Conservation (phyloP, 2,329 filamentous ascomycete species). For the Raffaelea arxii region DNA sequence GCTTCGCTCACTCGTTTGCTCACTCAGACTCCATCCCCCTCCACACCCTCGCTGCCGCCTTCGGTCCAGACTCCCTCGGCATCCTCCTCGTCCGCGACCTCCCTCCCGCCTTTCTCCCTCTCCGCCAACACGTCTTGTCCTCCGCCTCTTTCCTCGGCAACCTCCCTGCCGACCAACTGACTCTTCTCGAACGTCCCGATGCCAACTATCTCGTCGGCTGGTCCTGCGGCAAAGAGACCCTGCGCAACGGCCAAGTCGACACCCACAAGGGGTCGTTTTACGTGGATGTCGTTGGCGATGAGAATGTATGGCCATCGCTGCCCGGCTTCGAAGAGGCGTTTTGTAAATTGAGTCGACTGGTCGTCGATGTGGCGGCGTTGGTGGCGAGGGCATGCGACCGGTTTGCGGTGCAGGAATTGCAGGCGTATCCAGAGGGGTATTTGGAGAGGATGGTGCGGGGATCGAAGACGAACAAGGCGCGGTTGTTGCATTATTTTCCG, state of each 20-base stretch:
- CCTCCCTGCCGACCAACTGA: slow-evolving; percentile 60
- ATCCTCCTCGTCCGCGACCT: slow-evolving; percentile 91
- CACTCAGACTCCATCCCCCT: no score
- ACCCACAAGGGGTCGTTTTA: slow-evolving; percentile 79
- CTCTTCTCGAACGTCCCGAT: slow-evolving; percentile 49
- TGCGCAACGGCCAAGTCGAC: slow-evolving; percentile 68
- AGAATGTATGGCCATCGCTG: slow-evolving; percentile 81
- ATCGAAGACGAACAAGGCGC: slow-evolving; percentile 81
- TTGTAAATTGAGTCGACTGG: slow-evolving; percentile 66
- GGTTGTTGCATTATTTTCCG: slow-evolving; percentile 89
- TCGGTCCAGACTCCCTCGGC: slow-evolving; percentile 81
- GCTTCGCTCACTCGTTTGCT: no score
- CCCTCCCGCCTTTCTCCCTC: slow-evolving; percentile 57
- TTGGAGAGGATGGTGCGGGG: slow-evolving; percentile 78
- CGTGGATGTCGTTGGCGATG: slow-evolving; percentile 80
- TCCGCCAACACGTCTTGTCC: slow-evolving; percentile 67
- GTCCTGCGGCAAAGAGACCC: slow-evolving; percentile 74
- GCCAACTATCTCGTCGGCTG: slow-evolving; percentile 63
- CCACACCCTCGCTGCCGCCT: no score
- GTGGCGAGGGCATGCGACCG: slow-evolving; percentile 86
- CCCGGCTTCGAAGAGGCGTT: slow-evolving; percentile 68
- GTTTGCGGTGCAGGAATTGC: slow-evolving; percentile 71
- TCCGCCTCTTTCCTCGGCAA: slow-evolving; percentile 86
- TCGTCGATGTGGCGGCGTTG: slow-evolving; percentile 81
- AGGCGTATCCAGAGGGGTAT: slow-evolving; percentile 66